These are phyloP conservation scores for Lachancea cidri DNA, from an alignment of 805 yeast species.

Conservation along the genomic window DNA sequence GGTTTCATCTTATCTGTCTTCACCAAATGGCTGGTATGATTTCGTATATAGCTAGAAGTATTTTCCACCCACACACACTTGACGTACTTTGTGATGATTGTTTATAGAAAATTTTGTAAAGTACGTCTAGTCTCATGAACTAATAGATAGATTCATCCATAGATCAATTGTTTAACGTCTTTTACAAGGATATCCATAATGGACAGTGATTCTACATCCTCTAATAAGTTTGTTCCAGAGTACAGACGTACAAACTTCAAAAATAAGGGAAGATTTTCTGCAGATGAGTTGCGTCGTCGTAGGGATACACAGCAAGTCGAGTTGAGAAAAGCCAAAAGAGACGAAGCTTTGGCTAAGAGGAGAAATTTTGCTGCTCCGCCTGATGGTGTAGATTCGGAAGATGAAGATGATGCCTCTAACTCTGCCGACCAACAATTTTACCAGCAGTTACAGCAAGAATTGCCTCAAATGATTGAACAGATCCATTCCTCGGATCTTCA, in stretches of 20 bases:
- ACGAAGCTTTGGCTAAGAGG: slow-evolving; percentile 89
- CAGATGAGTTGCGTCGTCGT: slow-evolving; percentile 95
- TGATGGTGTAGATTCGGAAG: slow-evolving; percentile 49
- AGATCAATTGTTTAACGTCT: not conserved
- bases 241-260: slow-evolving; percentile 95
- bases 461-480: slow-evolving; percentile 81
- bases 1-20: no score
- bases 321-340: slow-evolving; percentile 92
- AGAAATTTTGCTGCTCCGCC: slow-evolving; percentile 59
- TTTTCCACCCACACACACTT: not conserved
- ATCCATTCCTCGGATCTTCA: slow-evolving; percentile 72
- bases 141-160: not conserved
- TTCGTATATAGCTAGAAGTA: no score
- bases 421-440: slow-evolving; percentile 40
- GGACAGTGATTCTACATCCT: slow-evolving; percentile 52
- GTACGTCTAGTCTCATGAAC: not conserved
- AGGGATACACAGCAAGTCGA: slow-evolving; percentile 97
- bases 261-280: slow-evolving; percentile 87
- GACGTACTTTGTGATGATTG: not conserved
- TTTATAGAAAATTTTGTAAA: not conserved
- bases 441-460: slow-evolving; percentile 52
- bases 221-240: slow-evolving; percentile 88
- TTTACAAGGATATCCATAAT: slow-evolving; percentile 30
- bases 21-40: no score
- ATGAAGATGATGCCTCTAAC: slow-evolving; percentile 38